Percentiles rank a stretch among this genome's conserved stretches.
Conservation (phyloP, 2,329 filamentous ascomycete genomes). For the Ciborinia camelliae region DNA sequence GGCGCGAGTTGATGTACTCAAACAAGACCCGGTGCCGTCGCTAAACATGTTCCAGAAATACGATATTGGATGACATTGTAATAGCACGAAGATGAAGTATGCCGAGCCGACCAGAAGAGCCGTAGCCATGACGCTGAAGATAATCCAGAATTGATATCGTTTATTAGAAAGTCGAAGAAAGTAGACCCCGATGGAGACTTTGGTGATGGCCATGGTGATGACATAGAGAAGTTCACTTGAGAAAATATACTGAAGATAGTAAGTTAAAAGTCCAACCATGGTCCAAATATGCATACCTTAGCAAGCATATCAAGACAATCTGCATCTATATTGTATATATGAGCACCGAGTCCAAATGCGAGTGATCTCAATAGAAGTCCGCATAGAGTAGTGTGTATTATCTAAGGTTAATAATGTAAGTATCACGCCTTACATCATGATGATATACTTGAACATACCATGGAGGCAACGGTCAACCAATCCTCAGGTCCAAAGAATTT, state of each 20-base stretch:
- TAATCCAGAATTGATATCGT: conserved; percentile 29
- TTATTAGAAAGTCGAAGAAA: conserved; percentile 34
- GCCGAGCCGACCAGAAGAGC: conserved; percentile 31
- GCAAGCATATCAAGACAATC: conserved; percentile 26
- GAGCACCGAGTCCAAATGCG: conserved; percentile 33
- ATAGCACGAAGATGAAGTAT: conserved; percentile 36
- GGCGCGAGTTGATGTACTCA: conserved; percentile 30
- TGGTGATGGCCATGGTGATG: conserved; percentile 32
- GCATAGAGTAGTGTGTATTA: conserved; percentile 31
- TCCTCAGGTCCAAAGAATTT: conserved; percentile 36
- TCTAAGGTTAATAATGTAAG: conserved; percentile 21
- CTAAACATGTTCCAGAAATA: conserved; percentile 41
- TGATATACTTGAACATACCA: conserved; percentile 24
- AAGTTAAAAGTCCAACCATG: not conserved
- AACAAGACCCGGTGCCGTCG: conserved; percentile 34
- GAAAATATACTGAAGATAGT: conserved; percentile 26
- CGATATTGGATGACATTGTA: conserved; percentile 33
- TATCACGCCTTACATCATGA: not conserved
- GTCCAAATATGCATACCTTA: conserved; percentile 24
- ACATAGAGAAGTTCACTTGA: conserved; percentile 36
- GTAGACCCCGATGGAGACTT: conserved; percentile 34
- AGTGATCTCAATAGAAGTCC: conserved; percentile 28
- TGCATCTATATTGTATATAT: conserved; percentile 30
- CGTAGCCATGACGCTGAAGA: conserved; percentile 28
- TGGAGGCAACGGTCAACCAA: conserved; percentile 34